Evolutionary conservation across 2,329 filamentous ascomycete species (phyloP), one percentile per base, ranked within the genome.

Genomic region (Cryphonectria carpinicola): DNA sequence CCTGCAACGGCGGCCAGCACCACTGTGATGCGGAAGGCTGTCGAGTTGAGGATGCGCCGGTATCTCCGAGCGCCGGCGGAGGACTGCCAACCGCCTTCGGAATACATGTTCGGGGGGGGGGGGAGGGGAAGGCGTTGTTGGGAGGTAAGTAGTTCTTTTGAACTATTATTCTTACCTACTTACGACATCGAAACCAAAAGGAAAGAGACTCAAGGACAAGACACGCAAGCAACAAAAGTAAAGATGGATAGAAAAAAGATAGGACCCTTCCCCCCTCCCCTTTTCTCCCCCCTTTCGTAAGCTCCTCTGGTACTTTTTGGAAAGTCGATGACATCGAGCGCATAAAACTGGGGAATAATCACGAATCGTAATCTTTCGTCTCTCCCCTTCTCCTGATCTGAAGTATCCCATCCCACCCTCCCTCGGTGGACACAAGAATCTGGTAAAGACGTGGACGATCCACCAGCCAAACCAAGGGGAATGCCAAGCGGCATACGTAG

Each of bases 41-140:
- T 63, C 28, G 68, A 68, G 41, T 61, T 28, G 28, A 52, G 17
- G 10, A 68, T 49, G 22, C 65, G 66, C 32, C 25, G 66, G 25
- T 37, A 39, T 28, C 43, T 22, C 28, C 56, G 56, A 22, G 41
- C 56, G 28, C 56, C 39, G 13, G 22, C 19, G 32, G 56, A n/a
- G 28, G 66, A 19, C 22, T 39, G 64, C 46, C 58, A 61, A 32
- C 58, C 8, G 35, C 58, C 32, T 25, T 61, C 58, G 32, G 58
- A n/a, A 35, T 37, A 25, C 64, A 66, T 66, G 46, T 35, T 49
- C 46, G 22, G 46, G 17, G 46, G 4, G 19, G 19, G 41, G 41
- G 17, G 41, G 28, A 32, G 28, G 28, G 32, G 32, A 32, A 1
- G 32, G 32, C 32, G 58, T 60, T 35, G 22, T 39, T 11, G 37